A percentile compares a stretch with the other conserved stretches of the same genome.
Conservation (phyloP, 2,329 filamentous ascomycete genomes). For the Graphilbum ipis-grandicollis region DNA sequence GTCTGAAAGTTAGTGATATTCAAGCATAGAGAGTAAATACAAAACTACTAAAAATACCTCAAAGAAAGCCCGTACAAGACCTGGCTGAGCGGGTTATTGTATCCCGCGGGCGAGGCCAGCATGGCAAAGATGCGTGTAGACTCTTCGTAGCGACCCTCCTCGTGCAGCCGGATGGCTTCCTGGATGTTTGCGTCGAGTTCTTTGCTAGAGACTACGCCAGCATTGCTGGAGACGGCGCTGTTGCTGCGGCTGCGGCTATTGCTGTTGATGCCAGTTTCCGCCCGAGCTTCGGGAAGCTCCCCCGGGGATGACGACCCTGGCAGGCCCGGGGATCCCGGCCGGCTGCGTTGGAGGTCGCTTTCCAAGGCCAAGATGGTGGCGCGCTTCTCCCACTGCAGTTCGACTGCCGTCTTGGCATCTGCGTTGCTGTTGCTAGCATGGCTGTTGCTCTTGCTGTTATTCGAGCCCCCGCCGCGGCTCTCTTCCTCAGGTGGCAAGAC, state of each 20-base stretch:
- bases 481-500: conserved; percentile 23
- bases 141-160: conserved; percentile 57
- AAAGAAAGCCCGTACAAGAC: conserved; percentile 88
- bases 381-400: conserved; percentile 79
- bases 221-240: conserved; percentile 26
- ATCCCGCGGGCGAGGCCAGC: conserved; percentile 66
- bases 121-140: conserved; percentile 76
- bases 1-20: conserved; percentile 36
- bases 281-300: too few relatives aligned
- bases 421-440: neutral
- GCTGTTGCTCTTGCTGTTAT: too few relatives aligned
- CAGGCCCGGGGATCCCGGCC: conserved; percentile 22
- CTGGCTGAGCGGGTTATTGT: conserved; percentile 87
- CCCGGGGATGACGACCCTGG: too few relatives aligned
- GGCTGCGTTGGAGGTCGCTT: conserved; percentile 29
- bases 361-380: conserved; percentile 72
- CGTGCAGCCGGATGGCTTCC: conserved; percentile 87
- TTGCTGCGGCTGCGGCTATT: conserved; percentile 6
- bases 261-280: too few relatives aligned
- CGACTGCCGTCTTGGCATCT: conserved; percentile 16
- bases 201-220: conserved; percentile 29
- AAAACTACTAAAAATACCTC: too few relatives aligned
- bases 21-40: too few relatives aligned
- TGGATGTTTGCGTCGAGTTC: conserved; percentile 60
- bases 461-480: neutral